Percentiles rank a stretch among this genome's conserved stretches.
These are phyloP conservation scores for Calonectria hawksworthii DNA, from an alignment of 2,329 filamentous ascomycete genomes.

Conservation along the genomic window DNA sequence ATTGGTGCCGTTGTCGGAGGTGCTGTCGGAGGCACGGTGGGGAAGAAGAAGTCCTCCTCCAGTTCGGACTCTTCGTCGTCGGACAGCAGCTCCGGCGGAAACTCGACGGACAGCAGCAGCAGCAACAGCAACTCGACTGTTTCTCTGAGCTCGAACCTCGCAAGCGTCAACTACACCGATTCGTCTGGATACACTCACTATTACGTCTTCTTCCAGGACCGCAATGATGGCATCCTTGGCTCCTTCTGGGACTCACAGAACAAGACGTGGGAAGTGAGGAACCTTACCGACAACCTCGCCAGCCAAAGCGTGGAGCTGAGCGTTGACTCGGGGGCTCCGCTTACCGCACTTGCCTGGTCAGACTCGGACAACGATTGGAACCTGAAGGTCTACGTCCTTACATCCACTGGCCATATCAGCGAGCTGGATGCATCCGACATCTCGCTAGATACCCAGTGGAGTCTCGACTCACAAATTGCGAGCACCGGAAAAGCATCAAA, in stretches of 20 bases:
- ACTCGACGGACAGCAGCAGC: neutral
- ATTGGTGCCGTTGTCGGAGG: neutral
- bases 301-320: neutral
- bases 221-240: neutral
- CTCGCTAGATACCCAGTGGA: neutral
- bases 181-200: neutral
- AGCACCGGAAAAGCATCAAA: neutral
- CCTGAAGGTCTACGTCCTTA: neutral
- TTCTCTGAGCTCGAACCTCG: neutral
- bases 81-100: neutral
- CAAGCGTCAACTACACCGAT: conserved; percentile 4
- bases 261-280: conserved; percentile 1
- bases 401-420: neutral
- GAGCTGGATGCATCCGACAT: neutral
- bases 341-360: neutral
- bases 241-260: conserved; percentile 1
- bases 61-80: neutral
- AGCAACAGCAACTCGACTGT: neutral
- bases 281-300: neutral
- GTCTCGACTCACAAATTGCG: neutral
- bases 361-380: conserved; percentile 1
- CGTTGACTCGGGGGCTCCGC: neutral
- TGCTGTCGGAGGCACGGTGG: neutral
- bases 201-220: neutral
- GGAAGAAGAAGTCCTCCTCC: neutral